Conservation (phyloP, 352 stramenopile genomes). For the Globisporangium barbulae region DNA sequence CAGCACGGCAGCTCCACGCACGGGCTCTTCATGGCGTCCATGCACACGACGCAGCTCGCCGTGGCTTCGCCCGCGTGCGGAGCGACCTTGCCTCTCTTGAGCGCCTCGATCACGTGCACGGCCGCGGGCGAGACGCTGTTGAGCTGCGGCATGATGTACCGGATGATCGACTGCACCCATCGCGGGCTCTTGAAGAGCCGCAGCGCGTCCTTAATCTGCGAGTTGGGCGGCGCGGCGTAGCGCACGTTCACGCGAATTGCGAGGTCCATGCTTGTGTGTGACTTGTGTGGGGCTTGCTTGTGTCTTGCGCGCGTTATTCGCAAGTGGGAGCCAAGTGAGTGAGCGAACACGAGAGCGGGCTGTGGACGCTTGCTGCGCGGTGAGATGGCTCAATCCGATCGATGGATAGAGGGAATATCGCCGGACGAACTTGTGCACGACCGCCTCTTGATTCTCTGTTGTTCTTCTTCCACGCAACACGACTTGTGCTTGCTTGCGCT, state of each 20-base stretch:
- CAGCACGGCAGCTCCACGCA: constrained; percentile 71
- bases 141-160: constrained; percentile 88
- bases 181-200: constrained; percentile 86
- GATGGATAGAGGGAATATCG: constrained; percentile 11
- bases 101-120: constrained; percentile 49
- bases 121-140: constrained; percentile 76
- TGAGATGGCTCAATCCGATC: constrained; percentile 9
- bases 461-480: constrained; percentile 8
- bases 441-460: not conserved
- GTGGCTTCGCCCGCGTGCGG: constrained; percentile 15
- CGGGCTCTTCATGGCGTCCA: constrained; percentile 56
- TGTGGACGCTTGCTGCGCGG: not conserved
- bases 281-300: constrained; percentile 5
- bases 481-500: not conserved
- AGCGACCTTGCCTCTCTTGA: constrained; percentile 43
- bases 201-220: constrained; percentile 86
- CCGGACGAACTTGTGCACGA: not conserved
- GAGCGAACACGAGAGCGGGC: not conserved
- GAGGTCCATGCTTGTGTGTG: constrained; percentile 57
- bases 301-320: constrained; percentile 1
- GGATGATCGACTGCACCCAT: constrained; percentile 89
- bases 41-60: constrained; percentile 75
- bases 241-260: constrained; percentile 87
- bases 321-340: constrained; percentile 1
- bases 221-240: constrained; percentile 80